Evolutionary conservation across 768 basidiomycete genomes (phyloP), one percentile per base, ranked within the genome.

Genomic region (Clathrus columnatus): DNA sequence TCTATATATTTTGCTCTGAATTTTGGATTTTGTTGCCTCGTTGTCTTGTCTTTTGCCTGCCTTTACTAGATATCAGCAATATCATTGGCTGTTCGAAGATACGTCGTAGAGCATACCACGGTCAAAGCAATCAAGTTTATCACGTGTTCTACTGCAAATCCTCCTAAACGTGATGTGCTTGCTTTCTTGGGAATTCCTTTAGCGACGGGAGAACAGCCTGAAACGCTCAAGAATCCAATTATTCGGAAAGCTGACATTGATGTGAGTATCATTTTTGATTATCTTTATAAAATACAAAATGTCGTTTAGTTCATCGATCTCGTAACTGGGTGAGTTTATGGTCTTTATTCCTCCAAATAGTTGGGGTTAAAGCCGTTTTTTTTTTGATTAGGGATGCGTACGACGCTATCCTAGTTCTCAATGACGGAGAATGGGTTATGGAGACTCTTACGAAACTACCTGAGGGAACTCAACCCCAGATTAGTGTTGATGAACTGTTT

Each of bases 401-500:
- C 64, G 87, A 88, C 63, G 72, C 73, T 1, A 67, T 79, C 29
- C 64, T 88, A 6, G 70, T 78, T 0, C 70, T 84, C 49, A 68
- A 75, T 4, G 68, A 71, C 10, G 70, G 65, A 0, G 70, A 76
- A 47, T 92, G 90, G 88, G 69, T 69, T 26, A 71, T 92, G 17
- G 79, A 84, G 29, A 69, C 70, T 4, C 58, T 88, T 29, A 77
- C 78, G 7, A 71, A 74, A 43, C 73, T 91, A 7, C 75, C 84
- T 1, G 83, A 84, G 45, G 79, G 81, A 0, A 67, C 77, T 14
- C 87, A 96, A 62, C 87, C 93, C 4, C 89, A 87, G 61, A 85
- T 94, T 41, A 83, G 90, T 0, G 75, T 83, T 1, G 87, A 91
- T 59, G 93, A 96, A 64, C 82, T 96, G 42, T 66, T 82, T 10